These are phyloP conservation scores for Cyclotella kingstonii DNA, from an alignment of 108 stramenopile species.

Conservation along the genomic window DNA sequence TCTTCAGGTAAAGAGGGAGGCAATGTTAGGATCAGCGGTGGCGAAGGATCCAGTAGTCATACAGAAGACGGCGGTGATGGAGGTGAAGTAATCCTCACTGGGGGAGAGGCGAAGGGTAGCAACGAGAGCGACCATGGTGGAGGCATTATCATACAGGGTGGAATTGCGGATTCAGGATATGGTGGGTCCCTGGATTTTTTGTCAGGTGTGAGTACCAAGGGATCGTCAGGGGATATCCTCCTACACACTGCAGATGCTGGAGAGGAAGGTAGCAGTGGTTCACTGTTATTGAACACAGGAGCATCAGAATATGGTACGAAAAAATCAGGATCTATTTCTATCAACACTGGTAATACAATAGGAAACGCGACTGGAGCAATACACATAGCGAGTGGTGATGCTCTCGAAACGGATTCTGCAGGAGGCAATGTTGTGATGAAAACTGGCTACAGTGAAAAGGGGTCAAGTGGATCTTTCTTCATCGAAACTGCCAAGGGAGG, in stretches of 20 bases:
- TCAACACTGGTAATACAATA: constrained; percentile 11
- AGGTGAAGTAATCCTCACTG: constrained; percentile 49
- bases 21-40: constrained; percentile 16
- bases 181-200: constrained; percentile 26
- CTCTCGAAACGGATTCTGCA: background rate
- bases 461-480: constrained; percentile 13
- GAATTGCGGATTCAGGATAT: constrained; percentile 19
- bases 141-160: constrained; percentile 16
- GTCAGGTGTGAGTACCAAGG: constrained; percentile 21
- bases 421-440: constrained; percentile 7
- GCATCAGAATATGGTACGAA: constrained; percentile 1
- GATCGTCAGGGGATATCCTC: constrained; percentile 25
- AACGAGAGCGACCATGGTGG: constrained; percentile 49
- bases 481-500: constrained; percentile 12
- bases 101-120: constrained; percentile 52
- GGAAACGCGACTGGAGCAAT: constrained; percentile 11
- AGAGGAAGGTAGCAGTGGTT: constrained; percentile 10
- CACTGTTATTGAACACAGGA: constrained; percentile 21
- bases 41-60: constrained; percentile 47
- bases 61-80: constrained; percentile 62
- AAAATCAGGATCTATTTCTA: constrained; percentile 13
- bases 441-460: constrained; percentile 15
- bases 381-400: constrained; percentile 8
- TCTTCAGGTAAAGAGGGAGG: constrained; percentile 9
- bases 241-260: constrained; percentile 4